phyloP scores from a whole-genome alignment of 1,284 basidiomycete species.

The Golubevia pallescens region DNA sequence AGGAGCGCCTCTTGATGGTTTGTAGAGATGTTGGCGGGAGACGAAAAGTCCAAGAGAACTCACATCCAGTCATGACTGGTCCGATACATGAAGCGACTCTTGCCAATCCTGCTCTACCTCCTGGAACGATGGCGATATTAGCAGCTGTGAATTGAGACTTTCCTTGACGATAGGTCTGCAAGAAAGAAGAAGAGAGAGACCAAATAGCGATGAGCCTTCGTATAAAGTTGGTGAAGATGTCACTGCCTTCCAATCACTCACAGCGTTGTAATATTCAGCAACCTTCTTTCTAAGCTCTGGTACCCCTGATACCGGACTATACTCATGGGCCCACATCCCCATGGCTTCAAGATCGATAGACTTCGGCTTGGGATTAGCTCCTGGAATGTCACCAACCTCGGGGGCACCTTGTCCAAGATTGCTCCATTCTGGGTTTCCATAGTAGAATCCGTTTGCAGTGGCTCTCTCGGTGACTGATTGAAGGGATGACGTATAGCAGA shows the following conservation, averaged over 20 bases:
- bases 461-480: conserved; percentile 63
- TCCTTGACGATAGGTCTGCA: conserved; percentile 33
- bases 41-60: background rate
- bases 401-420: too few relatives aligned
- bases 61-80: conserved; percentile 28
- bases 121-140: conserved; percentile 49
- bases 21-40: background rate
- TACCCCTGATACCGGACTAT: conserved; percentile 44
- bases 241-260: too few relatives aligned
- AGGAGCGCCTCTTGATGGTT: too few relatives aligned
- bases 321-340: conserved; percentile 71
- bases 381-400: conserved; percentile 74
- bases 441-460: conserved; percentile 85
- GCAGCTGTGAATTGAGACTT: conserved; percentile 27
- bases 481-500: too few relatives aligned
- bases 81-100: conserved; percentile 40
- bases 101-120: conserved; percentile 41
- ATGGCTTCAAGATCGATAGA: conserved; percentile 70
- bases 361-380: conserved; percentile 73
- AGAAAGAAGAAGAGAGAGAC: background rate
- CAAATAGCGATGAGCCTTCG: background rate
- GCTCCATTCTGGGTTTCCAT: conserved; percentile 76
- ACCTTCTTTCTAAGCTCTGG: conserved; percentile 34
- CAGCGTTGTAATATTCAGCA: conserved; percentile 37
- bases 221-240: background rate